Conservation (phyloP, 2,329 filamentous ascomycete species). For the Rhytidhysteron rufulum region DNA sequence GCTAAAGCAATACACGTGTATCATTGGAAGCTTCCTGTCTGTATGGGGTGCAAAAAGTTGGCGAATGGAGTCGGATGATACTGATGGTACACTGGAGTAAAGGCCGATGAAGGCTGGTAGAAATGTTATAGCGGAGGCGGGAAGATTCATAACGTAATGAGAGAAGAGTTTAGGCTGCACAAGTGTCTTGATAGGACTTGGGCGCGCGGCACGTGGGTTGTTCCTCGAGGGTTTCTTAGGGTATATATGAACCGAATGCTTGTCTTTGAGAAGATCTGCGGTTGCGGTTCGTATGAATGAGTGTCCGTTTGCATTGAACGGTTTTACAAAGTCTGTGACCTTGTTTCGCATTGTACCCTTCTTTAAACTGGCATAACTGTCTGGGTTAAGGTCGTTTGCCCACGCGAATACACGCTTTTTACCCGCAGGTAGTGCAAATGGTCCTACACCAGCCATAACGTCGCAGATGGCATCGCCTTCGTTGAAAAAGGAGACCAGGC, state of each 20-base stretch:
- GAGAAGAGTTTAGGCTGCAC: constrained; percentile 68
- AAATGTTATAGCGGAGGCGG: constrained; percentile 83
- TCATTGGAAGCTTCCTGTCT: constrained; percentile 63
- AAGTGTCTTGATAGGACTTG: constrained; percentile 35
- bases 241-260: constrained; percentile 47
- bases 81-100: constrained; percentile 57
- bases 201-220: constrained; percentile 17
- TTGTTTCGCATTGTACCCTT: constrained; percentile 75
- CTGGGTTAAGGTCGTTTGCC: constrained; percentile 96
- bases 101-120: constrained; percentile 72
- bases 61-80: constrained; percentile 19
- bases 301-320: constrained; percentile 79
- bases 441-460: constrained; percentile 95
- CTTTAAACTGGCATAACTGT: constrained; percentile 70
- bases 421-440: constrained; percentile 88
- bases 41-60: constrained; percentile 40
- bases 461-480: constrained; percentile 89
- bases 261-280: constrained; percentile 50
- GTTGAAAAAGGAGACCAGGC: constrained; percentile 71
- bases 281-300: constrained; percentile 73
- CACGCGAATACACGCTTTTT: constrained; percentile 89
- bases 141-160: constrained; percentile 99
- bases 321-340: constrained; percentile 65
- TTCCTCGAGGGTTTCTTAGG: constrained; percentile 29
- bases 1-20: constrained; percentile 95